These are phyloP conservation scores for Chalaropsis thielavioides DNA, from an alignment of 2,329 filamentous ascomycete species.

Conservation along the genomic window DNA sequence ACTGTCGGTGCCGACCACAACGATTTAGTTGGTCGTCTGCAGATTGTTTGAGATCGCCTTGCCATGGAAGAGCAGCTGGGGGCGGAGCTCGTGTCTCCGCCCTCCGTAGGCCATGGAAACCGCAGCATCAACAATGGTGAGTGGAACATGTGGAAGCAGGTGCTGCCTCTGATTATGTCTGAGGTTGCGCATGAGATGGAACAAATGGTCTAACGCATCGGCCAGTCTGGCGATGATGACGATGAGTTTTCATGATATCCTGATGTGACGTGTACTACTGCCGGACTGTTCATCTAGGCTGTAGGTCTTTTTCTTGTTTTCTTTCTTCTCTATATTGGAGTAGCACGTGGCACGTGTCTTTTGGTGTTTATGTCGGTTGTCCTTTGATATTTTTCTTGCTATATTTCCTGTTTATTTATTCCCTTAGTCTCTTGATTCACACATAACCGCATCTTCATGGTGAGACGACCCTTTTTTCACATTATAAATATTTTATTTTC, in stretches of 20 bases:
- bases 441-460: slow-evolving; percentile 2
- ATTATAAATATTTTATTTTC: neutral
- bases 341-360: neutral
- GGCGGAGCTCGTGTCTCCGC: slow-evolving; percentile 35
- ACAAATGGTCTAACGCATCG: slow-evolving; percentile 42
- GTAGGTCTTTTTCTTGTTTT: neutral
- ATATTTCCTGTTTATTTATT: slow-evolving; percentile 11
- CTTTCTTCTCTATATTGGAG: neutral
- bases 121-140: slow-evolving; percentile 36
- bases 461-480: neutral
- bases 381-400: neutral
- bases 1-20: slow-evolving; percentile 43
- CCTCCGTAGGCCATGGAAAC: neutral
- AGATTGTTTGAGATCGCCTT: slow-evolving; percentile 49
- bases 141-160: slow-evolving; percentile 52
- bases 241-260: slow-evolving; percentile 35
- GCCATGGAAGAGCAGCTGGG: slow-evolving; percentile 48
- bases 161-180: slow-evolving; percentile 71
- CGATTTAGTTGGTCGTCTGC: slow-evolving; percentile 41
- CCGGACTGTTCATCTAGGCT: neutral
- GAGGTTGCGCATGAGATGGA: slow-evolving; percentile 72
- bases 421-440: neutral
- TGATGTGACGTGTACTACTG: slow-evolving; percentile 1
- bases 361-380: neutral
- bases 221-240: slow-evolving; percentile 24